Conservation (phyloP, 805 yeast genomes). For the Monosporozyma yasuniensis region DNA sequence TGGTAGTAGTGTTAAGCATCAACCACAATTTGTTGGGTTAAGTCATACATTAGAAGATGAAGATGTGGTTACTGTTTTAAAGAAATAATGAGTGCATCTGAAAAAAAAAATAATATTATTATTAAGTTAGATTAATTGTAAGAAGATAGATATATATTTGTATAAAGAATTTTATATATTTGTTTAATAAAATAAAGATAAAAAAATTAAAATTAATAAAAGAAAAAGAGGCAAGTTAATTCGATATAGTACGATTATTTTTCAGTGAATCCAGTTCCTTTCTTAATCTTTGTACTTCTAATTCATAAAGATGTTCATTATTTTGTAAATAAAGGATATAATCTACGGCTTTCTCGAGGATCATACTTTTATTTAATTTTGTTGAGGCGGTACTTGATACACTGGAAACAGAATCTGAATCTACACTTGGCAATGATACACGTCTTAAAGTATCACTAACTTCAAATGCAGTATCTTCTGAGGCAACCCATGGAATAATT, state of each 20-base stretch:
- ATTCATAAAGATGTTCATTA: conserved; percentile 33
- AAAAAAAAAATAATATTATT: not conserved
- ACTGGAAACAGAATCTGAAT: not conserved
- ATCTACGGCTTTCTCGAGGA: conserved; percentile 58
- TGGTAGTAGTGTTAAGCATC: conserved; percentile 94
- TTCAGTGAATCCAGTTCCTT: conserved; percentile 26
- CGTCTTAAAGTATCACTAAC: conserved; percentile 17
- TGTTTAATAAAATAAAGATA: too few species aligned
- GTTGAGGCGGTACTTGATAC: conserved; percentile 15
- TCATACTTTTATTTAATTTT: conserved; percentile 55
- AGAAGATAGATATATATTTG: not conserved
- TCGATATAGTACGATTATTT: not conserved
- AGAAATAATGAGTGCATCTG: conserved; percentile 42
- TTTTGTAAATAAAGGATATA: conserved; percentile 48
- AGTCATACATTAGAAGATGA: conserved; percentile 82
- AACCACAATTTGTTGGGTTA: conserved; percentile 92
- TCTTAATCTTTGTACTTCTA: conserved; percentile 28
- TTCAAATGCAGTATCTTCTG: conserved; percentile 55
- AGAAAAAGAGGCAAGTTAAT: too few species aligned
- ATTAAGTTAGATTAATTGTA: not conserved
- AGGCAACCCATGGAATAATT: conserved; percentile 58
- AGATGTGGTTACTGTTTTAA: conserved; percentile 92
- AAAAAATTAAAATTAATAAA: too few species aligned
- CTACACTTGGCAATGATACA: not conserved
- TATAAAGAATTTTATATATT: not conserved